Evolutionary conservation across 2,329 filamentous ascomycete genomes (phyloP), one percentile per base, ranked within the genome.

Genomic region (Huntiella omanensis): DNA sequence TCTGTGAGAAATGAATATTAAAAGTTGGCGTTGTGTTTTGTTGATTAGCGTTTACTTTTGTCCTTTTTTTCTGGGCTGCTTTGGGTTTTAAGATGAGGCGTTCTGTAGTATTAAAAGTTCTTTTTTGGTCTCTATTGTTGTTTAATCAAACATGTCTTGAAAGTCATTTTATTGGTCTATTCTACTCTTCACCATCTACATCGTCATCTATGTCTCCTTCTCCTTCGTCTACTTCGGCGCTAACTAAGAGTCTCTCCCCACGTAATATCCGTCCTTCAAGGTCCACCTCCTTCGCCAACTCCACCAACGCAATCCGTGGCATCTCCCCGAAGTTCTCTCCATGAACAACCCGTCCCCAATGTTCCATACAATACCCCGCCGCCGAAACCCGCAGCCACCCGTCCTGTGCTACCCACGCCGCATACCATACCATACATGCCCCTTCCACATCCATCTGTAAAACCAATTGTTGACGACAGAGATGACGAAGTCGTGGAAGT

Each of bases 381-480:
- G 91, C 85, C 45, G 88, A 79, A 55, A 83, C 83, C 59, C 86
- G 83, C 35, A 98, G 71, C 86, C 87, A 95, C 45, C 93, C 84
- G 62, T 98, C 91, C 54, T 80, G 83, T 12, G 91, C 88, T 11
- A 88, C 76, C 5, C 80, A 82, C 2, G 91, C 86, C 53, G 86
- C 85, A 60, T 96, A 87, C 86, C 92, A 98, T 48, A 94, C 87
- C 54, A 92, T 80, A 52, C 91, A 94, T 2, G 88, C 88, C 57
- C 95, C 86, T 50, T 93, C 84, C 35, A 96, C 81, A 58, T 96
- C 88, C 3, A 98, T 73, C 58, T 98, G 91, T 51, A 84, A 82
- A 47, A 83, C 80, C 3, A 98, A 71, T 6, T 91, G 76, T 58
- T 94, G 88, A 46, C 96, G 83, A 59, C 88, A 95, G 1, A 96